Conservation (phyloP, 1,284 basidiomycete genomes). For the Leccinum fallax region DNA sequence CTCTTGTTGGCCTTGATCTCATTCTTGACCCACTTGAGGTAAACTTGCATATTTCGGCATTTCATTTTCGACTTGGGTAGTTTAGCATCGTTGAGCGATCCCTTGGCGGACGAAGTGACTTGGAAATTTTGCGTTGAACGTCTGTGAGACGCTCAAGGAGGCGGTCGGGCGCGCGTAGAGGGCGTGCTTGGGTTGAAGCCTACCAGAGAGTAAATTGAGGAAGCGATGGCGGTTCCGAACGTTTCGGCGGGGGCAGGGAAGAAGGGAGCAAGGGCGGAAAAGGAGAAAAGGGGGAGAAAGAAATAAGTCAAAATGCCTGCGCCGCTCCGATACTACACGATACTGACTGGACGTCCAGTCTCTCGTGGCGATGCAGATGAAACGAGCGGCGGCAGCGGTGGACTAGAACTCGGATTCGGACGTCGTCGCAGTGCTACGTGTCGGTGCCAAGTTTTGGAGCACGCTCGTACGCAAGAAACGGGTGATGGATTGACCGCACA, state of each 20-base stretch:
- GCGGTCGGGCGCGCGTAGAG: slow-evolving; percentile 63
- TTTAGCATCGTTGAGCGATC: slow-evolving; percentile 32
- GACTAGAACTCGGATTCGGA: no score
- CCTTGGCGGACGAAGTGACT: slow-evolving; percentile 52
- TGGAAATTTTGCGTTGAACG: slow-evolving; percentile 84
- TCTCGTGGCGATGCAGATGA: slow-evolving; percentile 45
- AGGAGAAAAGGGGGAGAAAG: slow-evolving; percentile 38
- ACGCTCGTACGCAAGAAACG: slow-evolving; percentile 50
- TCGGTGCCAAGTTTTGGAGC: slow-evolving; percentile 49
- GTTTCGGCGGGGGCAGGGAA: slow-evolving; percentile 26
- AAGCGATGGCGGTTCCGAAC: slow-evolving; percentile 66
- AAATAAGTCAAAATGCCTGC: slow-evolving; percentile 34
- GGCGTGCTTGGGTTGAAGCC: slow-evolving; percentile 61
- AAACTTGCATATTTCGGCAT: slow-evolving; percentile 64
- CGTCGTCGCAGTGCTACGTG: slow-evolving; percentile 27
- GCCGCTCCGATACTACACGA: slow-evolving; percentile 67
- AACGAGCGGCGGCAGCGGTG: slow-evolving; percentile 6
- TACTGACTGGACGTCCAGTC: slow-evolving; percentile 62
- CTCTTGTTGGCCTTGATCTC: slow-evolving; percentile 68
- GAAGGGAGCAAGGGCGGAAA: slow-evolving; percentile 36
- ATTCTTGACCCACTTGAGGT: slow-evolving; percentile 69
- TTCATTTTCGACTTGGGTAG: slow-evolving; percentile 67
- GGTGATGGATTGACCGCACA: slow-evolving; percentile 70
- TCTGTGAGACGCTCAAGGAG: slow-evolving; percentile 57
- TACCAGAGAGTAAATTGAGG: slow-evolving; percentile 53